Base-by-base conservation (phyloP, 306 rosid species). In the Corylus heterophylla region DNA sequence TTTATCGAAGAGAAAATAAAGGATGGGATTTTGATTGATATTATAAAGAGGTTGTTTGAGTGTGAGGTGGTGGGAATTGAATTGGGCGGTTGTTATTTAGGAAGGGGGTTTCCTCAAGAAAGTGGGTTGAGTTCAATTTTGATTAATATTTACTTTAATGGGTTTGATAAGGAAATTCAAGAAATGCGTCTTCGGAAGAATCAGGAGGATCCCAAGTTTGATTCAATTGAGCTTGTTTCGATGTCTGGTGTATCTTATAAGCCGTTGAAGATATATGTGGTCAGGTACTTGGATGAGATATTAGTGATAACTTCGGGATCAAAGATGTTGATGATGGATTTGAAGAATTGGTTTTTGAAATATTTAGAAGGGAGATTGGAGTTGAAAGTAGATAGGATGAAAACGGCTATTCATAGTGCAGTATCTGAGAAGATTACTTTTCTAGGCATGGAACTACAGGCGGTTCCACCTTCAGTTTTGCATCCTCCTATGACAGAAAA, bases 51-150 rank as follows among this genome's bases (percentile, higher is more conserved):
- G 76, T 75, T 88, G 86, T 90, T 90, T 83, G 87, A 85, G 77
- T 55, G 74, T 17, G 80, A 67, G 22, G 89, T 29, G 16, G 76
- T 88, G 70, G 77, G 73, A 69, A 78, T 90, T 82, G 87, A 90
- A 76, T 11, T 85, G 71, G 97, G 97, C 49, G 85, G 91, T 54
- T 77, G 74, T 84, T 86, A 71, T 75, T 45, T 89, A 11, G 95
- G 95, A 54, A 94, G 90, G 79, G 97, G 97, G 70, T 76, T 89
- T 79, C 97, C 98, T 81, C 97, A 90, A 74, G 97, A 94, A 84
- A 83, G 89, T 76, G 89, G 89, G 5, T 72, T 94, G 93, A 87
- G 91, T 79, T 73, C 91, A 0, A 72, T 94, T 81, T 87, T 94
- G 83, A 31, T 86, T 39, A 94, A 94, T 83, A 76, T 94, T 42